Conservation (phyloP, 2,329 filamentous ascomycete species). For the Colletotrichum destructivum region DNA sequence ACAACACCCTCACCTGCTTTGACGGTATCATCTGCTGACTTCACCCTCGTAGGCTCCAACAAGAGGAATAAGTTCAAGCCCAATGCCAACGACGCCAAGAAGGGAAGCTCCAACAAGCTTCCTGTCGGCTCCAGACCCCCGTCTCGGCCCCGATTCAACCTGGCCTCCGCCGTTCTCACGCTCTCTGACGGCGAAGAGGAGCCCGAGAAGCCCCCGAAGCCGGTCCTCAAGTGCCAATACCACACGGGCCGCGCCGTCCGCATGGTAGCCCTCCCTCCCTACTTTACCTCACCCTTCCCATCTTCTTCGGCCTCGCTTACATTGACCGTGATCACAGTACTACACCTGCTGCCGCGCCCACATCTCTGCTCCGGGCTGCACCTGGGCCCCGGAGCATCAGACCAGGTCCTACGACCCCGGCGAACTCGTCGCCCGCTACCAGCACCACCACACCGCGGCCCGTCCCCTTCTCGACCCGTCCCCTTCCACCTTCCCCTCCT, state of each 20-base stretch:
- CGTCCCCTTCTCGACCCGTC: slow-evolving; percentile 15
- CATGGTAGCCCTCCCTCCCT: slow-evolving; percentile 43
- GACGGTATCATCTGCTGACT: neutral
- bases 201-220: slow-evolving; percentile 25
- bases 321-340: slow-evolving; percentile 36
- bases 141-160: slow-evolving; percentile 9
- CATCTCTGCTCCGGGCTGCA: slow-evolving; percentile 46
- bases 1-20: neutral
- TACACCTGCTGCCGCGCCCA: slow-evolving; percentile 52
- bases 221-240: slow-evolving; percentile 46
- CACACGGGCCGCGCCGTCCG: slow-evolving; percentile 50
- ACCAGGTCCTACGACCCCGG: slow-evolving; percentile 44
- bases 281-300: neutral
- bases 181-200: slow-evolving; percentile 19
- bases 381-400: slow-evolving; percentile 46
- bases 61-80: slow-evolving; percentile 32
- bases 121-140: neutral
- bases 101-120: slow-evolving; percentile 8
- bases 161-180: neutral
- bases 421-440: slow-evolving; percentile 45
- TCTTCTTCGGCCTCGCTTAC: slow-evolving; percentile 12
- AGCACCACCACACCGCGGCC: slow-evolving; percentile 28
- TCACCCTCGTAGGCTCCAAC: slow-evolving; percentile 24
- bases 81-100: slow-evolving; percentile 2
- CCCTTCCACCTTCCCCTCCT: neutral